Base-by-base conservation (phyloP, 768 basidiomycete genomes). In the Agrocybe pediades region DNA sequence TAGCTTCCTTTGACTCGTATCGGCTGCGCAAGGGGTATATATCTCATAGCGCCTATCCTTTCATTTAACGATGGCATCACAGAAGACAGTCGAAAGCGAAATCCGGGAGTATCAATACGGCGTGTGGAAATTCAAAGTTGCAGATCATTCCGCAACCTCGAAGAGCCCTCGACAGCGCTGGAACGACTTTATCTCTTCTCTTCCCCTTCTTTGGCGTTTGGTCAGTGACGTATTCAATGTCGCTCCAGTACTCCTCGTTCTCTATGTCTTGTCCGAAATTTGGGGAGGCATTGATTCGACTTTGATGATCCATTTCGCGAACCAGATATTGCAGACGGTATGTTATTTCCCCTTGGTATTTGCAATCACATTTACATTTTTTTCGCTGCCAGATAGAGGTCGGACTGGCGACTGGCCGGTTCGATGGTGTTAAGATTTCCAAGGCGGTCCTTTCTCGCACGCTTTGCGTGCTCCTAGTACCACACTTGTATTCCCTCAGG, bases 261-360 rank as follows among this genome's bases (percentile, higher is more conserved):
- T 65, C 8, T 66, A 57, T 25, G 2, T 65, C 8, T 23, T 68
- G 6, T 59, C 56, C 9, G 57, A 65, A 16, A 55, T 68, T 2
- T 72, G 67, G 65, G 27, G 26, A 7, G 59, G 67, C 0, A 23
- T 67, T 1, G 64, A 68, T 44, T 48, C 61, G 4, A 65, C 67
- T 3, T 42, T 72, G 2, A 39, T 66, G 43, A 58, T 66, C 57
- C 58, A 68, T 43, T 48, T 71, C 11, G 65, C 65, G 1, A 62
- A 39, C n/a, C n/a, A 48, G 23, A 29, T 57, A 8, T 36, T 49
- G 8, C 48, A 39, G 40, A 6, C 33, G 48, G 48, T 49, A 1
- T 9, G 60, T 40, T 19, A 9, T 17, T 9, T 13, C 21, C 25
- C 9, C 41, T n/a, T 5, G 16, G 2, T 2, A 3, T 19, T 21